Evolutionary conservation across 2,329 filamentous ascomycete species (phyloP), one percentile per base, ranked within the genome.

Genomic region (Aspergillus thermomutatus): DNA sequence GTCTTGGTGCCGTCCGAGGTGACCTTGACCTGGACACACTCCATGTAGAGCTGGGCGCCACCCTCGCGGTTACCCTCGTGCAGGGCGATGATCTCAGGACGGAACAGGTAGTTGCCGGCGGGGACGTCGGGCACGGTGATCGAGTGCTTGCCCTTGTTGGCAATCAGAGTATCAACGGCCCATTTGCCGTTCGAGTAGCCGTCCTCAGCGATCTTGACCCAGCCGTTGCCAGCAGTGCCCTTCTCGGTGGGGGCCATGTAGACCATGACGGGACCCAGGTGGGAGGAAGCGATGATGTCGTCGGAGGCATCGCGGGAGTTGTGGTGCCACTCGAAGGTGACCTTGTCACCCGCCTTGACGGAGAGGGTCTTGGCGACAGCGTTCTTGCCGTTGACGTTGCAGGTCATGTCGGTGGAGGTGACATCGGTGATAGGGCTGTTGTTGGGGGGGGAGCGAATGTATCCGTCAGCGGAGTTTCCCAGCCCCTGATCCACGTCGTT

Each of bases 261-360:
- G 49, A 60, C 58, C 31, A 64, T 26, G 52, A 65, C 54, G 46
- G 63, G 63, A 19, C 63, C 63, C 21, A 50, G 26, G 52, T 65
- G 63, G 25, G 63, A 64, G 10, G 54, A 53, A 49, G 56, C 63
- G 50, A 65, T 65, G 61, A 65, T 64, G 58, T 65, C 63, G 63
- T 65, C 63, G 4, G 58, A 56, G 45, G 28, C 43, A 27, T 49
- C 37, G 10, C 63, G 63, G 53, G 34, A 48, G 54, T 60, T 46
- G 60, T 65, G 63, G 61, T 65, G 63, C 63, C 63, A 65, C 54
- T 65, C 63, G 45, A 65, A 65, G 53, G 63, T 65, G 53, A 65
- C 31, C 56, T 62, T 62, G 60, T 65, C 63, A 14, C 63, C 63
- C 23, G 58, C 52, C 54, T 59, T 57, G 56, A 64, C 61, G 17